A percentile compares a stretch with the other conserved stretches of the same genome.
Conservation (phyloP, 2,329 filamentous ascomycete species). For the Alternaria arbusti region DNA sequence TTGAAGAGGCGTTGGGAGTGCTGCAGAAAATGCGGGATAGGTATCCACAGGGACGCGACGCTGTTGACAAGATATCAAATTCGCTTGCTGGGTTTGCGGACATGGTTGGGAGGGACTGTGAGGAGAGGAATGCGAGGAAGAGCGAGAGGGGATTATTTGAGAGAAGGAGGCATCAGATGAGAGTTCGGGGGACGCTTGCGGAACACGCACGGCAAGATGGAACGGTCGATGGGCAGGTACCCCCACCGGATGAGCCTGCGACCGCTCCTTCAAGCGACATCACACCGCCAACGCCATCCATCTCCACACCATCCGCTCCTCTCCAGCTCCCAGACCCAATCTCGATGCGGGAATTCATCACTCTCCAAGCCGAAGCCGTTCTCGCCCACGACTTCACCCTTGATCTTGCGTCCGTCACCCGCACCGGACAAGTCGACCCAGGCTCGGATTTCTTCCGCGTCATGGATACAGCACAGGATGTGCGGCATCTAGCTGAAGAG, state of each 20-base stretch:
- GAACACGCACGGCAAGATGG: background rate
- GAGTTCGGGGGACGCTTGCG: background rate
- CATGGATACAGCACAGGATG: background rate
- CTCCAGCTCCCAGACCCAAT: too few species aligned
- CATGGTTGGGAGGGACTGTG: background rate
- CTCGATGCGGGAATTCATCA: background rate
- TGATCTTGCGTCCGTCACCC: background rate
- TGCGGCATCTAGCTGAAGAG: background rate
- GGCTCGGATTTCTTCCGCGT: background rate
- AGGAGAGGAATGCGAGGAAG: background rate
- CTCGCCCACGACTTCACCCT: background rate
- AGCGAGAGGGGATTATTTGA: background rate
- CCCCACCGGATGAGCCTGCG: background rate
- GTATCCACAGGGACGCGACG: background rate
- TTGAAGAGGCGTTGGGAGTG: background rate
- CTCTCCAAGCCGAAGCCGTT: background rate
- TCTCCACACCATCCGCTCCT: too few species aligned
- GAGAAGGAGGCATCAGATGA: background rate
- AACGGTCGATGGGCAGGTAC: background rate
- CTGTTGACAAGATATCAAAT: background rate
- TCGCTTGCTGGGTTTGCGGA: background rate
- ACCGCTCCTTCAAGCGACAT: background rate
- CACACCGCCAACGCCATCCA: background rate
- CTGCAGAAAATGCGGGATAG: background rate
- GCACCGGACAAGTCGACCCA: background rate